phyloP scores from a whole-genome alignment of 176 grass and related monocot genomes.

The Zoysia japonica region DNA sequence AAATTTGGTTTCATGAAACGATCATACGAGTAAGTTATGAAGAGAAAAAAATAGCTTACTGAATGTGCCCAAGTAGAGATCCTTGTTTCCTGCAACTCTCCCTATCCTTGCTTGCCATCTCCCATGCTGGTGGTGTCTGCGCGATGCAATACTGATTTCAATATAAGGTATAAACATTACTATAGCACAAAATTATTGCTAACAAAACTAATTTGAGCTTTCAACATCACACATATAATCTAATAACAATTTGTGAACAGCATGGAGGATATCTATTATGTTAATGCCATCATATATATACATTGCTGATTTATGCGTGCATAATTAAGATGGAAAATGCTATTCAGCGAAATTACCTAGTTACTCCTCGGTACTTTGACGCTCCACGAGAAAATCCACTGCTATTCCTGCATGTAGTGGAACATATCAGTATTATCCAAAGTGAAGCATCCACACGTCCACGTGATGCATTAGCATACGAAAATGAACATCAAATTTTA shows the following conservation, averaged over 20 bases:
- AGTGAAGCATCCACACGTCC: background rate
- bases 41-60: slow-evolving; percentile 45
- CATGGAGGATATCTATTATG: background rate
- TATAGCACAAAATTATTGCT: background rate
- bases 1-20: slow-evolving; percentile 4
- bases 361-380: slow-evolving; percentile 70
- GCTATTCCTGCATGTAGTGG: slow-evolving; percentile 52
- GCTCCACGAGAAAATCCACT: slow-evolving; percentile 77
- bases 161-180: background rate
- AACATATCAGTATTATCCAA: background rate
- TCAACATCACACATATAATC: background rate
- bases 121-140: slow-evolving; percentile 74
- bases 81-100: slow-evolving; percentile 77
- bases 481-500: slow-evolving; percentile 19
- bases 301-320: background rate
- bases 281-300: background rate
- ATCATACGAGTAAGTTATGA: background rate
- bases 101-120: slow-evolving; percentile 88
- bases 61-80: slow-evolving; percentile 76
- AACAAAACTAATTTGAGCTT: too few relatives aligned
- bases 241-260: background rate
- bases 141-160: slow-evolving; percentile 9
- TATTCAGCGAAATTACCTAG: slow-evolving; percentile 42
- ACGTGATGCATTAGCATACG: background rate
- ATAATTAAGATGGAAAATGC: background rate